Conservation (phyloP, 192 early-diverging fungal species). For the Backusella tuberculispora region DNA sequence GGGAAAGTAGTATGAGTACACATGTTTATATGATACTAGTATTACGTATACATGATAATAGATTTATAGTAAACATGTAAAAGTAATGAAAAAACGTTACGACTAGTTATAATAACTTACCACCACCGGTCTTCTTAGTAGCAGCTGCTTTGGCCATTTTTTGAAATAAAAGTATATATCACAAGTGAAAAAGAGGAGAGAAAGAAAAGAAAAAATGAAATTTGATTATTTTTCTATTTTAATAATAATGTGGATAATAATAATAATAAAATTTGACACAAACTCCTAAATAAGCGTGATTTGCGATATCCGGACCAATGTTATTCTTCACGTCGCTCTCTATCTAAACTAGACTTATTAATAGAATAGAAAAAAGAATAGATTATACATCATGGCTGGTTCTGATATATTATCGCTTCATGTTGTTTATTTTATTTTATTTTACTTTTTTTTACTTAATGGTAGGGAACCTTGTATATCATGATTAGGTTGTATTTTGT, state of each 20-base stretch:
- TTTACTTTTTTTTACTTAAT: no score
- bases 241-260: not conserved
- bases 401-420: no score
- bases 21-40: no score
- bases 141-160: constrained; percentile 33
- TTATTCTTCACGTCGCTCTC: constrained; percentile 1
- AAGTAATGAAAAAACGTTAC: no score
- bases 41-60: not conserved
- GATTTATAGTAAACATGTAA: no score
- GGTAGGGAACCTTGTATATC: not conserved
- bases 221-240: constrained; percentile 15
- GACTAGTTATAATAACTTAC: constrained; percentile 15
- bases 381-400: no score
- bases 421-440: no score
- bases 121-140: constrained; percentile 29
- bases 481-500: not conserved
- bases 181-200: constrained; percentile 18
- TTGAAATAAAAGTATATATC: not conserved
- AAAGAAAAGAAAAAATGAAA: constrained; percentile 19
- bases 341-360: not conserved
- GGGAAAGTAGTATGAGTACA: not conserved
- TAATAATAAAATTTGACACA: constrained; percentile 4
- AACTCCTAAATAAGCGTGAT: constrained; percentile 14
- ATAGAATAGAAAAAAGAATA: no score
- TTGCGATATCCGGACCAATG: constrained; percentile 9